phyloP scores from a whole-genome alignment of 2,329 filamentous ascomycete species.

The Cylindrodendrum hubeiense region DNA sequence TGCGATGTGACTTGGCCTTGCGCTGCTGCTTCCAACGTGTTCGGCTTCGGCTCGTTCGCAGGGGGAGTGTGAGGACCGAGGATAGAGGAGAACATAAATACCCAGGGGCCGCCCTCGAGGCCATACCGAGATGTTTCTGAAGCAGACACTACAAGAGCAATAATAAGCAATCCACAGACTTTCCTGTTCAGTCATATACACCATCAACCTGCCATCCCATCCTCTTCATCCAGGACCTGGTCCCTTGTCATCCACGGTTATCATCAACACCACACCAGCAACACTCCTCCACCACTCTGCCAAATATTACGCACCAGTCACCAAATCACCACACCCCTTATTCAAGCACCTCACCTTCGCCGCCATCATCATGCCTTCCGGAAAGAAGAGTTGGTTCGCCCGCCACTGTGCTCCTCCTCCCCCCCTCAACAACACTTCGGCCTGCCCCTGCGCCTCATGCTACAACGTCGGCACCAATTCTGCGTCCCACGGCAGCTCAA shows the following conservation, averaged over 20 bases:
- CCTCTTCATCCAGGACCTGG: not conserved
- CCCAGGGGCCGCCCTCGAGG: conserved; percentile 27
- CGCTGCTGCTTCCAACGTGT: conserved; percentile 11
- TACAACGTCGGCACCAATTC: conserved; percentile 43
- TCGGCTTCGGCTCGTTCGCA: conserved; percentile 14
- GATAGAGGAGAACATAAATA: conserved; percentile 40
- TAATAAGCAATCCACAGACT: conserved; percentile 1
- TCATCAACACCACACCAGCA: conserved; percentile 14
- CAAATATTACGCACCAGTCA: not conserved
- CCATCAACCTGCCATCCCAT: not conserved
- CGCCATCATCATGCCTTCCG: conserved; percentile 46
- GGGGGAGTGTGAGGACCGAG: conserved; percentile 15
- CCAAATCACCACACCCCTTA: not conserved
- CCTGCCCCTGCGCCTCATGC: conserved; percentile 53
- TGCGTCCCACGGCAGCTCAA: conserved; percentile 7
- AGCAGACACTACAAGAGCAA: not conserved
- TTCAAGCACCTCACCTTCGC: not conserved
- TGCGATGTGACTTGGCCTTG: not conserved
- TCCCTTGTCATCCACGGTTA: conserved; percentile 5
- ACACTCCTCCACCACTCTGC: conserved; percentile 5
- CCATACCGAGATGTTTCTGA: not conserved
- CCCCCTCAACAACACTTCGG: conserved; percentile 48
- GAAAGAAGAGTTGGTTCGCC: conserved; percentile 53
- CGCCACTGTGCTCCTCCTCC: conserved; percentile 56
- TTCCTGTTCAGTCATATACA: not conserved